phyloP scores from a whole-genome alignment of 2,329 filamentous ascomycete species.

The Ophidiomyces ophidiicola region DNA sequence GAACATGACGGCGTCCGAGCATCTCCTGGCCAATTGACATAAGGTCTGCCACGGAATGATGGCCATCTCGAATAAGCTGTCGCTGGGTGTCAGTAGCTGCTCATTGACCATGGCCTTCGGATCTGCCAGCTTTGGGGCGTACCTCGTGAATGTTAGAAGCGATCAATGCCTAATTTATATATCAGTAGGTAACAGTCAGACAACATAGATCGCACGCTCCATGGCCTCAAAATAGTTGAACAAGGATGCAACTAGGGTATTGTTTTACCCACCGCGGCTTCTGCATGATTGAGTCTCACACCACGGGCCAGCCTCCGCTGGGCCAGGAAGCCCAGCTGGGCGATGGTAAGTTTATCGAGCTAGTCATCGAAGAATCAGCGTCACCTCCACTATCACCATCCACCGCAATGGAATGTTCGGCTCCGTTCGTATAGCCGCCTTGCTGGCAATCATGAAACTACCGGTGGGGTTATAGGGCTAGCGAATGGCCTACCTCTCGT shows the following conservation, averaged over 20 bases:
- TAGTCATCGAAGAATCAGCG: conserved; percentile 28
- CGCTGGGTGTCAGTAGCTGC: conserved; percentile 1
- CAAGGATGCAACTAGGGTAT: background rate
- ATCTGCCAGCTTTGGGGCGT: conserved; percentile 12
- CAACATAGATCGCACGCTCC: conserved; percentile 16
- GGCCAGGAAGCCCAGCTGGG: conserved; percentile 74
- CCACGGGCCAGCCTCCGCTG: conserved; percentile 80
- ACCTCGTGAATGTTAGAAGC: conserved; percentile 81
- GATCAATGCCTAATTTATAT: conserved; percentile 40
- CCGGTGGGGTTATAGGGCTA: background rate
- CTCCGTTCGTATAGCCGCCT: too few species aligned
- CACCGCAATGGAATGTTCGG: too few species aligned
- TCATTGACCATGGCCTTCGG: background rate
- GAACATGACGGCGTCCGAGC: conserved; percentile 83
- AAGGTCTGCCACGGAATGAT: conserved; percentile 80
- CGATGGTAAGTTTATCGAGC: conserved; percentile 93
- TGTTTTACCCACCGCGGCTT: conserved; percentile 54
- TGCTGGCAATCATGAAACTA: too few species aligned
- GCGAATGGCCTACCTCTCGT: conserved; percentile 9
- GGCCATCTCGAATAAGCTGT: conserved; percentile 85
- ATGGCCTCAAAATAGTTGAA: background rate
- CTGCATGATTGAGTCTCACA: conserved; percentile 76
- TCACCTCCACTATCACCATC: background rate
- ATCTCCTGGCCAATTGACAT: conserved; percentile 86
- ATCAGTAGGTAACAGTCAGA: background rate